These are phyloP conservation scores for Rhizopogon vinicolor DNA, from an alignment of 768 basidiomycete genomes.

Conservation along the genomic window DNA sequence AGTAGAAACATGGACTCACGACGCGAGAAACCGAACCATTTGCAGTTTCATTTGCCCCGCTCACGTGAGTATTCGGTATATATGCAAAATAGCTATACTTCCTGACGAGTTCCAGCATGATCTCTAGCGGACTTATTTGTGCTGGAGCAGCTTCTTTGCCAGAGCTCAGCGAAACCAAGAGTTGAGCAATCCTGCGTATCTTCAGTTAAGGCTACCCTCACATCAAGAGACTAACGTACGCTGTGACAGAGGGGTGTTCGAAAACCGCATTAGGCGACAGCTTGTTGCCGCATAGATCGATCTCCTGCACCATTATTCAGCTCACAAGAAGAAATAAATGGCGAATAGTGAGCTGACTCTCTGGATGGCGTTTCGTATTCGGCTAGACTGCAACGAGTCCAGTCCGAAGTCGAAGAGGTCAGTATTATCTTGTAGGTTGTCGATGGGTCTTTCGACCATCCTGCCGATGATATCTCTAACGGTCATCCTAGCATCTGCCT, in stretches of 20 bases:
- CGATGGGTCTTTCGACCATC: conserved; percentile 16
- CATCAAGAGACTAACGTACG: conserved; percentile 18
- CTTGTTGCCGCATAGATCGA: conserved; percentile 18
- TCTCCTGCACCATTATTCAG: conserved; percentile 30
- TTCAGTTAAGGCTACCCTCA: not conserved
- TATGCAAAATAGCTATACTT: conserved; percentile 27
- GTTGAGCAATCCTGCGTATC: conserved; percentile 32
- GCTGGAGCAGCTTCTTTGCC: conserved; percentile 20
- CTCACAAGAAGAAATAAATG: conserved; percentile 11
- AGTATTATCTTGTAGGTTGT: conserved; percentile 21
- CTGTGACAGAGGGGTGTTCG: conserved; percentile 41
- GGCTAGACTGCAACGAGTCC: conserved; percentile 48
- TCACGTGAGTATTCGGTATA: not conserved
- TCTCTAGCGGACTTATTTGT: conserved; percentile 26
- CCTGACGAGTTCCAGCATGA: conserved; percentile 43
- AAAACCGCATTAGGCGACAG: conserved; percentile 36
- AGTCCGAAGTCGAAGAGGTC: conserved; percentile 47
- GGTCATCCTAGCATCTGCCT: conserved; percentile 7
- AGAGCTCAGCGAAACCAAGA: conserved; percentile 30
- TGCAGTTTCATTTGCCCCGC: conserved; percentile 10
- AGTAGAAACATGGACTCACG: conserved; percentile 3
- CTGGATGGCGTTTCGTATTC: conserved; percentile 45
- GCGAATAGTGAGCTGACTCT: conserved; percentile 30
- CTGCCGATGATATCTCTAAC: conserved; percentile 13
- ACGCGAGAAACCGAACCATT: conserved; percentile 1